phyloP scores from a whole-genome alignment of 768 basidiomycete species.

The Mycena haematopus region DNA sequence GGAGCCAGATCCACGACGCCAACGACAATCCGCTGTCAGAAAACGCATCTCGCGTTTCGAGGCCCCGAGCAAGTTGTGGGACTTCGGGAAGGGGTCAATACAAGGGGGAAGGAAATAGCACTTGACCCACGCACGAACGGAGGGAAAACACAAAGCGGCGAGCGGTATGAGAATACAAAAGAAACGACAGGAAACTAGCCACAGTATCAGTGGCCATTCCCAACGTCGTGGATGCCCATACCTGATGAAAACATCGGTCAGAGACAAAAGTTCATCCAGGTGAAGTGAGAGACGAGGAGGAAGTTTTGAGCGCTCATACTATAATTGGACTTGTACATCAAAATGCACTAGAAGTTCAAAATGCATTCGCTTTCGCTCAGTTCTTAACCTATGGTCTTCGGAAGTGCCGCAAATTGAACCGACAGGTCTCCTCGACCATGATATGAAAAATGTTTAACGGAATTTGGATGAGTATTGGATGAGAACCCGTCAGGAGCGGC shows the following conservation, averaged over 20 bases:
- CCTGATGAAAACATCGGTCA: slow-evolving; percentile 6
- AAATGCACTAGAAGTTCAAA: no score
- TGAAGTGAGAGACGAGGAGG: neutral
- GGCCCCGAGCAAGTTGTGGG: neutral
- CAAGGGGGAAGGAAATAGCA: neutral
- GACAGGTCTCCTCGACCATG: no score
- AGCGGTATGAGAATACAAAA: neutral
- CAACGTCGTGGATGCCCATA: neutral
- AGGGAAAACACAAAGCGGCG: neutral
- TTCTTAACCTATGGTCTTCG: no score
- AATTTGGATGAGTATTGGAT: no score
- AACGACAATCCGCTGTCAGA: slow-evolving; percentile 10
- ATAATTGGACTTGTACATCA: no score
- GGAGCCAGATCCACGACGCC: slow-evolving; percentile 29
- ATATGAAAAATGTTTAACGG: no score
- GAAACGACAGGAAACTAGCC: neutral
- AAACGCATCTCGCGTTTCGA: slow-evolving; percentile 16
- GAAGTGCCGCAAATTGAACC: no score
- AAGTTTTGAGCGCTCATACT: neutral
- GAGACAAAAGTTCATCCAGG: neutral
- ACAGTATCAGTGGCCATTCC: neutral
- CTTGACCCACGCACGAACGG: slow-evolving; percentile 5
- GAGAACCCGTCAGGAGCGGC: no score
- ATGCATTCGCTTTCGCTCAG: no score
- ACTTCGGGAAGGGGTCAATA: neutral